phyloP scores from a whole-genome alignment of 768 basidiomycete genomes.

The Boletus vinaceobasis region DNA sequence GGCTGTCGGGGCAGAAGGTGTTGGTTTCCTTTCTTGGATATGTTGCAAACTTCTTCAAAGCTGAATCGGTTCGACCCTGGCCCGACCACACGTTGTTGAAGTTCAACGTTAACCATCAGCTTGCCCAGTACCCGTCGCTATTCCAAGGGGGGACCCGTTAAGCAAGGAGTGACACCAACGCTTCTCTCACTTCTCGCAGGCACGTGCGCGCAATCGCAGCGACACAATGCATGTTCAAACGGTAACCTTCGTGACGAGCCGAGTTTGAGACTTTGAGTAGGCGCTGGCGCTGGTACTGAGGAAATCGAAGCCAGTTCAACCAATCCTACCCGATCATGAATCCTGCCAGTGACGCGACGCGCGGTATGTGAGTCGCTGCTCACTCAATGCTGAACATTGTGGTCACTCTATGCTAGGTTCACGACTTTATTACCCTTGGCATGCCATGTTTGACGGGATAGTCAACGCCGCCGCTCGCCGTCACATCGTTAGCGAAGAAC shows the following conservation, averaged over 20 bases:
- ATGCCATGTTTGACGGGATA: not conserved
- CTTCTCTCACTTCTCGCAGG: too few relatives aligned
- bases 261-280: too few relatives aligned
- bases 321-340: too few relatives aligned
- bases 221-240: not conserved
- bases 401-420: not conserved
- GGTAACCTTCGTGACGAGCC: too few relatives aligned
- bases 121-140: not conserved
- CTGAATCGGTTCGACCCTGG: not conserved
- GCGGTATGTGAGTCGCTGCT: not conserved
- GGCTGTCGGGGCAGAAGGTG: not conserved
- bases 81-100: not conserved
- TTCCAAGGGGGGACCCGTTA: too few relatives aligned
- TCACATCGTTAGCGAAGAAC: not conserved
- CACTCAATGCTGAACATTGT: not conserved
- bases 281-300: too few relatives aligned
- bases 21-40: constrained; percentile 13
- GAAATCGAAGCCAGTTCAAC: too few relatives aligned
- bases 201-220: too few relatives aligned
- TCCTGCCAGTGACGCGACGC: too few relatives aligned
- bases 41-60: not conserved
- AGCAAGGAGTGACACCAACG: too few relatives aligned
- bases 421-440: not conserved
- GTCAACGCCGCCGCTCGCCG: too few relatives aligned
- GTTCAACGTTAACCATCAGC: too few relatives aligned